A percentile compares a stretch with the other conserved stretches of the same genome.
Evolutionary conservation across 1,284 basidiomycete genomes (phyloP).

Genomic region (Athelia psychrophila): DNA sequence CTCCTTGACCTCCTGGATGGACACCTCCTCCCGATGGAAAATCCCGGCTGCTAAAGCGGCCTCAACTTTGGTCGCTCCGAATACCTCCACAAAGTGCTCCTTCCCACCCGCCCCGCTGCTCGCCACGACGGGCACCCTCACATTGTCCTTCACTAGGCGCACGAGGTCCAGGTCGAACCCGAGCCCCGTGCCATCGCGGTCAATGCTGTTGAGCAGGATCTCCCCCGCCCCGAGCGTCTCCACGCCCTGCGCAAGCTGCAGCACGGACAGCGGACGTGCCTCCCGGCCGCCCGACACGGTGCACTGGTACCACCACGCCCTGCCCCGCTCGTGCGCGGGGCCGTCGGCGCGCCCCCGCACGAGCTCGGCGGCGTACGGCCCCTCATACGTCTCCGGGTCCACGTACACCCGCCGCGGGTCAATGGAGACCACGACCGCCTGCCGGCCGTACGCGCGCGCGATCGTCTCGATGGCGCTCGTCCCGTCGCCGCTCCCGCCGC

Average conservation of each 20-base stretch:
- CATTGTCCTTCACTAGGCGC: constrained; percentile 69
- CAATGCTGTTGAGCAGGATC: constrained; percentile 94
- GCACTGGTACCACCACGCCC: constrained; percentile 98
- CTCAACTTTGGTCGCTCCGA: constrained; percentile 78
- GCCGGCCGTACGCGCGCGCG: constrained; percentile 87
- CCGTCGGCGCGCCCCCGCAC: constrained; percentile 51
- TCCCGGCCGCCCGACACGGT: constrained; percentile 95
- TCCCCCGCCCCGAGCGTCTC: constrained; percentile 94
- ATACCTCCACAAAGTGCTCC: constrained; percentile 88
- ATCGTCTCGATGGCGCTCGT: constrained; percentile 95
- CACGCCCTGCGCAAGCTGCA: constrained; percentile 88
- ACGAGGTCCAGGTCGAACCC: constrained; percentile 93
- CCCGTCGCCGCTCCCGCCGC: constrained; percentile 49
- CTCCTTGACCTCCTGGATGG: constrained; percentile 69
- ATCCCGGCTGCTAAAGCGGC: constrained; percentile 97
- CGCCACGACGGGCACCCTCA: constrained; percentile 92
- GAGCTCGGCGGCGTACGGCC: constrained; percentile 69
- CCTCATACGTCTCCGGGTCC: constrained; percentile 61
- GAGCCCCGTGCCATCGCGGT: constrained; percentile 90
- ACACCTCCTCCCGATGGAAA: constrained; percentile 91
- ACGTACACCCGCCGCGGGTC: constrained; percentile 93
- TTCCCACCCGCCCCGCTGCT: constrained; percentile 88
- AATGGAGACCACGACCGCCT: constrained; percentile 97
- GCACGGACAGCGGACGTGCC: constrained; percentile 84
- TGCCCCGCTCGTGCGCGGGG: constrained; percentile 58